Conservation (phyloP, 164 flowering plant species). For the Dillenia turbinata region DNA sequence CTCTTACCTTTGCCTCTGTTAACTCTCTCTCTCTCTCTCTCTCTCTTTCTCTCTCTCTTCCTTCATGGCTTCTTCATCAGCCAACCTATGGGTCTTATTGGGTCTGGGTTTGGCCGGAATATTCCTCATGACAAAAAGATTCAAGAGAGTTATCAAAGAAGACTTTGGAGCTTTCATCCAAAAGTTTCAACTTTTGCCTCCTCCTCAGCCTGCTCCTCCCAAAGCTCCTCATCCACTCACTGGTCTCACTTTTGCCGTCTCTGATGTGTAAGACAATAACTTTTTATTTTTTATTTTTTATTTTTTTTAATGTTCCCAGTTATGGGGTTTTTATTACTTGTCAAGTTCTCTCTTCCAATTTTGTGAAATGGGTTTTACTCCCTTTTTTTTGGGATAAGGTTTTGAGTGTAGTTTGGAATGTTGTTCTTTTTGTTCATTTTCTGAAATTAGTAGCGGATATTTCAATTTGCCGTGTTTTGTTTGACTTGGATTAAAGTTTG, state of each 20-base stretch:
- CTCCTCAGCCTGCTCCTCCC: conserved; percentile 97
- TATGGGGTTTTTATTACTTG: too few relatives aligned
- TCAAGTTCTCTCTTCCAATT: conserved; percentile 74
- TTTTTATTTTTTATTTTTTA: not conserved
- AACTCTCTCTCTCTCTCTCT: too few relatives aligned
- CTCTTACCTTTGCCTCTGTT: too few relatives aligned
- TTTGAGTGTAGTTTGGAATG: too few relatives aligned
- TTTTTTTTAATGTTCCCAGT: not conserved
- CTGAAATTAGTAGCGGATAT: too few relatives aligned
- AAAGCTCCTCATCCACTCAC: conserved; percentile 95
- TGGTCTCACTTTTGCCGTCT: conserved; percentile 81
- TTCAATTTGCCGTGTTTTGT: too few relatives aligned
- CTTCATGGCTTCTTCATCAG: conserved; percentile 51
- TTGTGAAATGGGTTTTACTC: too few relatives aligned
- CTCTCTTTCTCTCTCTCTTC: too few relatives aligned
- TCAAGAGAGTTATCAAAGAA: conserved; percentile 56
- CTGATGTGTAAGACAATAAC: conserved; percentile 55
- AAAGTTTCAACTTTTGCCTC: conserved; percentile 74
- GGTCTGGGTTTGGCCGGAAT: conserved; percentile 92
- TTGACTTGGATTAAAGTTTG: too few relatives aligned
- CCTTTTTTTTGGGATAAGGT: too few relatives aligned
- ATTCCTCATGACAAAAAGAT: conserved; percentile 54
- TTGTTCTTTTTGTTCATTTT: too few relatives aligned
- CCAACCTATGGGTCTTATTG: conserved; percentile 78
- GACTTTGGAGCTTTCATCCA: conserved; percentile 87